These are phyloP conservation scores for Solanum neorickii DNA, from an alignment of 257 asterid genomes.

Conservation along the genomic window DNA sequence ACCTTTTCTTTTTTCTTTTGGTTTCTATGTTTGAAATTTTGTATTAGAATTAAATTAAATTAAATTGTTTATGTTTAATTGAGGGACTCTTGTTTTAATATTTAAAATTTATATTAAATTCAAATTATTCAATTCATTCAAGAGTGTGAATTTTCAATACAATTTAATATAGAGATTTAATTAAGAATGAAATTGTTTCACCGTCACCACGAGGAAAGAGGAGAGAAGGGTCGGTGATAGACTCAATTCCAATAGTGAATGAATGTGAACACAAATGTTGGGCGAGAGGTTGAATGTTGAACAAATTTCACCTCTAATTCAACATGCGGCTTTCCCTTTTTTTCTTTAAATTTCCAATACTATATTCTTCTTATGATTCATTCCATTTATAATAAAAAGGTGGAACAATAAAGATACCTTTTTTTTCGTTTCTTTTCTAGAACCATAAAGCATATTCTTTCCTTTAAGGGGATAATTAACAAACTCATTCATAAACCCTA, in stretches of 20 bases:
- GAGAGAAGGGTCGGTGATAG: neutral
- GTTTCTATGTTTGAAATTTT: no score
- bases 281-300: neutral
- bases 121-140: no score
- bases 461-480: constrained; percentile 4
- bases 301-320: neutral
- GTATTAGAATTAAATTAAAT: no score
- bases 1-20: neutral
- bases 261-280: constrained; percentile 29
- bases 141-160: no score
- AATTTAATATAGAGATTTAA: no score
- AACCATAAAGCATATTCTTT: constrained; percentile 37
- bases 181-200: no score
- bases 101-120: no score
- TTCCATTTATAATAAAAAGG: neutral
- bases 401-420: neutral
- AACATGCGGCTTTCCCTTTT: neutral
- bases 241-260: neutral
- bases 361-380: neutral
- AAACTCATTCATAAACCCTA: constrained; percentile 10
- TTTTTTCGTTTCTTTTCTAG: constrained; percentile 12
- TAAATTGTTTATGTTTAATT: no score
- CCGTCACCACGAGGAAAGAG: neutral
- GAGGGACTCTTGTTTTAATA: no score
- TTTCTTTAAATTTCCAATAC: neutral